Conservation (phyloP, 2,329 filamentous ascomycete genomes). For the Chaetomium globosum region DNA sequence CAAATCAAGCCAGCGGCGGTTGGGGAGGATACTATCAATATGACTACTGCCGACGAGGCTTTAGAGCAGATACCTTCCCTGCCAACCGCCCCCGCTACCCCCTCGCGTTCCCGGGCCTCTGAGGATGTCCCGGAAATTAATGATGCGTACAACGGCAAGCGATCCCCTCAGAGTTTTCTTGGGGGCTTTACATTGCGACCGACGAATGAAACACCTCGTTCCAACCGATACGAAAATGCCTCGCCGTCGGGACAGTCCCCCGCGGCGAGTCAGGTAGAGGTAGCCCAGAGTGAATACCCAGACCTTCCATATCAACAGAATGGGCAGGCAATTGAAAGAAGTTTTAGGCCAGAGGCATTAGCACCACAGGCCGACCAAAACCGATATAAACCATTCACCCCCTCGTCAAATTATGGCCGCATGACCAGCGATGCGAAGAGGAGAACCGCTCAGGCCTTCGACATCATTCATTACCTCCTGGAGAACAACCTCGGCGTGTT, state of each 20-base stretch:
- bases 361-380: neutral
- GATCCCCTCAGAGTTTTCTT: neutral
- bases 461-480: constrained; percentile 49
- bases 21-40: neutral
- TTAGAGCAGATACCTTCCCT: constrained; percentile 1
- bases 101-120: constrained; percentile 2
- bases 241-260: neutral
- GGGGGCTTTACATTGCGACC: neutral
- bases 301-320: constrained; percentile 8
- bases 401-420: constrained; percentile 31
- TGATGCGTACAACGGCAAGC: neutral
- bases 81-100: constrained; percentile 18
- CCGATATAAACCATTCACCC: constrained; percentile 33
- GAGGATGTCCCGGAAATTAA: neutral
- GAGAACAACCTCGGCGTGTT: constrained; percentile 51
- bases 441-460: constrained; percentile 42
- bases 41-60: neutral
- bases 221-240: neutral
- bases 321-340: neutral
- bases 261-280: neutral
- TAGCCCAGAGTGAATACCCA: constrained; percentile 17
- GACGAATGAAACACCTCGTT: neutral
- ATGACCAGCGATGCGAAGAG: constrained; percentile 36
- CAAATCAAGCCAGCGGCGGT: neutral
- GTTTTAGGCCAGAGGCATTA: too few relatives aligned